phyloP scores from a whole-genome alignment of 2,329 filamentous ascomycete species.

The Paracoccidioides brasiliensis region DNA sequence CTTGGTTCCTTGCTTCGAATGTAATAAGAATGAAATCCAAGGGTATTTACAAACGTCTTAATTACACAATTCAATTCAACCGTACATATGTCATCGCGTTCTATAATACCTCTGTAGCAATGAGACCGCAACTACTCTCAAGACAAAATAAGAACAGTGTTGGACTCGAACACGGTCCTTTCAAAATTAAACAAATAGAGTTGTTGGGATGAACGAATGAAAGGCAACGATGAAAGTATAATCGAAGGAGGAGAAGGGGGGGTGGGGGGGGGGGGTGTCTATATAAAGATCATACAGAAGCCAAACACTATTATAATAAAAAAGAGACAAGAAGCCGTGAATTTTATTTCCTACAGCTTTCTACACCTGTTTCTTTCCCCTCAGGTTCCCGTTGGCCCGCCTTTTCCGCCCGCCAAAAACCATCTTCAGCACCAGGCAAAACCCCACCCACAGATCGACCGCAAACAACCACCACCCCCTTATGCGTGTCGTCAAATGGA shows the following conservation, averaged over 20 bases:
- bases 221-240: neutral
- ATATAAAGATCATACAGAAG: neutral
- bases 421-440: neutral
- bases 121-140: neutral
- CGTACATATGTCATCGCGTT: neutral
- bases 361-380: neutral
- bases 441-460: neutral
- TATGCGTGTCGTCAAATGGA: conserved; percentile 17
- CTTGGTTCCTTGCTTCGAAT: neutral
- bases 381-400: neutral
- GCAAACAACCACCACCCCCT: conserved; percentile 1
- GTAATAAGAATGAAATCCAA: neutral
- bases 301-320: neutral
- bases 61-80: neutral
- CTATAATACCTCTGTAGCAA: neutral
- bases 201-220: neutral
- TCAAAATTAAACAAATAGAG: too few species aligned
- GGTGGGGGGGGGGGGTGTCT: neutral
- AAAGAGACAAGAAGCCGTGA: neutral
- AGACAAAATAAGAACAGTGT: neutral
- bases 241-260: neutral
- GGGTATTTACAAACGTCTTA: neutral
- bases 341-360: neutral
- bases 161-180: too few species aligned
- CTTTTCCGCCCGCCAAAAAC: neutral